Evolutionary conservation across 768 basidiomycete genomes (phyloP), one percentile per base, ranked within the genome.

Genomic region (Gymnopilus junonius): DNA sequence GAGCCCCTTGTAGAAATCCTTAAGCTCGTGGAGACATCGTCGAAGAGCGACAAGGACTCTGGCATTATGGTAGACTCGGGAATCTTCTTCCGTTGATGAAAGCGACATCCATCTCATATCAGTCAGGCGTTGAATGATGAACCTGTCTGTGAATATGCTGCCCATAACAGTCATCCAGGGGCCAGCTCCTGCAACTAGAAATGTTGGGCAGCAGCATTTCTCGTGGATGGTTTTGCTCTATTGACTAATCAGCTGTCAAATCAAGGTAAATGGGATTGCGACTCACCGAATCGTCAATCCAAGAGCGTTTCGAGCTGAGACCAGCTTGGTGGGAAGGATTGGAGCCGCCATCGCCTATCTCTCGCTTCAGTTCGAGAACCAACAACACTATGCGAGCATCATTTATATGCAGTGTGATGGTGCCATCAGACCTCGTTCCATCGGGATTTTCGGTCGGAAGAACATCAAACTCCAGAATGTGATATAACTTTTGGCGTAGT

Each of bases 241-340:
- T 34, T 10, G 6, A 31, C 21, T 31, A 43, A 46, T 53, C 21
- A 55, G 40, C 57, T 15, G 43, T 55, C 20, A 59, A n/a, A 56
- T 66, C 48, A 43, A 59, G 50, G 46, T 54, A 0, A 20, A 59
- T 31, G 34, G 10, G 32, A 17, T 55, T 29, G 50, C 46, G 25
- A 61, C 67, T 66, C 63, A 64, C 63, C 27, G 25, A 29, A 11
- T 34, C 23, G 8, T 59, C 37, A 46, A 57, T 20, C 58, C 71
- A 66, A 40, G 67, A 48, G 8, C 53, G 58, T 4, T 31, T 61
- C 61, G 68, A 73, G 0, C 67, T 70, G 29, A 77, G 70, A n/a
- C 56, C 59, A 0, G 64, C 78, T 65, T 77, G 77, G 2, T 37
- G 63, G 17, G 69, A 69, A 11, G 73, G 73, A 59, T 80, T 76